phyloP scores from a whole-genome alignment of 768 basidiomycete species.

The Boletus tylopilopsis region DNA sequence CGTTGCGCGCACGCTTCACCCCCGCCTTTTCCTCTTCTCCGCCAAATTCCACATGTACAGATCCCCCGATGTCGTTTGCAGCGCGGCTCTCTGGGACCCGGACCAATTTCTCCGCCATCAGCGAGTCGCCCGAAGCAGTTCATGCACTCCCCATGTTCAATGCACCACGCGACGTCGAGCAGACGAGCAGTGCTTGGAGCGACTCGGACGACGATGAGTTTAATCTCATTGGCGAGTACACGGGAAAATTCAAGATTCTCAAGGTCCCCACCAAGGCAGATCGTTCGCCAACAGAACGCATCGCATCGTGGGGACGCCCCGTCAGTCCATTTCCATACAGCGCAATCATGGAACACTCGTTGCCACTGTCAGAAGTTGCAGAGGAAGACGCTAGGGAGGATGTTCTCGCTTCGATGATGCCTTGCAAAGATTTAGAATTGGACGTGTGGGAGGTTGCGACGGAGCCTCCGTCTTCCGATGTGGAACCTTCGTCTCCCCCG shows the following conservation, averaged over 20 bases:
- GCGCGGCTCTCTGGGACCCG: conserved; percentile 17
- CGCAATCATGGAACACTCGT: conserved; percentile 29
- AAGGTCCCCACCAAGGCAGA: conserved; percentile 60
- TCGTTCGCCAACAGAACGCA: conserved; percentile 51
- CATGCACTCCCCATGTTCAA: conserved; percentile 20
- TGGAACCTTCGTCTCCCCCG: conserved; percentile 5
- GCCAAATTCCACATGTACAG: conserved; percentile 1
- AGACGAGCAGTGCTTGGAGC: conserved; percentile 18
- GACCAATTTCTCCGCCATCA: neutral
- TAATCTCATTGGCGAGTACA: conserved; percentile 55
- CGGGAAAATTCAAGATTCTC: conserved; percentile 57
- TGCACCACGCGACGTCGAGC: neutral
- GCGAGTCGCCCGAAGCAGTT: neutral
- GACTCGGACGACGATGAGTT: conserved; percentile 32
- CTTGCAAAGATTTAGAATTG: conserved; percentile 2
- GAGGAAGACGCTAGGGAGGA: conserved; percentile 8
- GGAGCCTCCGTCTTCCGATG: conserved; percentile 17
- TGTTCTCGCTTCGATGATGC: neutral
- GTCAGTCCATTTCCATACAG: conserved; percentile 60
- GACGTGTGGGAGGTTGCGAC: conserved; percentile 22
- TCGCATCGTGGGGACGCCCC: conserved; percentile 64
- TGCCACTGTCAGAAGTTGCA: conserved; percentile 10
- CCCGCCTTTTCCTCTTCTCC: conserved; percentile 36
- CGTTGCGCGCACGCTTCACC: conserved; percentile 34
- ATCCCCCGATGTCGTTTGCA: conserved; percentile 13